These are phyloP conservation scores for Delitschia confertaspora DNA, from an alignment of 495 filamentous ascomycete genomes.

Conservation along the genomic window DNA sequence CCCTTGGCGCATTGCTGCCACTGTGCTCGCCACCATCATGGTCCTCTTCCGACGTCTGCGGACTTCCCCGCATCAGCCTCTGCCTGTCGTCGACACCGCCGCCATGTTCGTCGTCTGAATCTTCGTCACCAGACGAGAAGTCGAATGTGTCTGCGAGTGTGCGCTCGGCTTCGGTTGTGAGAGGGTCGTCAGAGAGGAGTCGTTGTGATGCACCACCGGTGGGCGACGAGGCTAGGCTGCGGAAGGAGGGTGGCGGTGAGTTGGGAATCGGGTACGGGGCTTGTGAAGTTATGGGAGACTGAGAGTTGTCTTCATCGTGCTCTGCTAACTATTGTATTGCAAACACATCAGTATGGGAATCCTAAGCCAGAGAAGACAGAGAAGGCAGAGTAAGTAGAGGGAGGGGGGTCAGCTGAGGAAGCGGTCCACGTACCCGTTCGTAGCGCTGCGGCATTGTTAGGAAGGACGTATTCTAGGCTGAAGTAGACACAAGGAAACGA, in stretches of 20 bases:
- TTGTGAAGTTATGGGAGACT: slow-evolving; percentile 34
- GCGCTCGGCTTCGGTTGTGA: slow-evolving; percentile 53
- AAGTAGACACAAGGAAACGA: slow-evolving; percentile 22
- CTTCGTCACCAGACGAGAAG: slow-evolving; percentile 33
- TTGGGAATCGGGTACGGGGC: slow-evolving; percentile 49
- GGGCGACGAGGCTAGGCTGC: slow-evolving; percentile 69
- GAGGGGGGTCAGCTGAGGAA: not conserved
- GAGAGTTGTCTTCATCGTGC: slow-evolving; percentile 41
- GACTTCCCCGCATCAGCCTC: slow-evolving; percentile 68
- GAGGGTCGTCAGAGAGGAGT: slow-evolving; percentile 44
- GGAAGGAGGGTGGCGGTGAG: slow-evolving; percentile 93
- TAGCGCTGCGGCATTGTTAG: slow-evolving; percentile 73
- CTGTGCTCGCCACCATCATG: slow-evolving; percentile 36
- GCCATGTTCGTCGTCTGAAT: slow-evolving; percentile 40
- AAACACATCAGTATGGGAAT: slow-evolving; percentile 9
- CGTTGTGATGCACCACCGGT: slow-evolving; percentile 40
- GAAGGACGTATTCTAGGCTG: slow-evolving; percentile 24
- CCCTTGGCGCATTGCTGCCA: slow-evolving; percentile 23
- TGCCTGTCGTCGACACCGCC: slow-evolving; percentile 72
- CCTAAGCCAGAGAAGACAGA: not conserved
- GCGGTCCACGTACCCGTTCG: slow-evolving; percentile 57
- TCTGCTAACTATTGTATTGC: slow-evolving; percentile 30
- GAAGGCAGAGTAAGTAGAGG: not conserved
- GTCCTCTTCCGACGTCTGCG: slow-evolving; percentile 39
- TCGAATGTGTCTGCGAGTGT: slow-evolving; percentile 86